Evolutionary conservation across 1,139 yeast species (phyloP).

Genomic region (Hansenula lynferdii): DNA sequence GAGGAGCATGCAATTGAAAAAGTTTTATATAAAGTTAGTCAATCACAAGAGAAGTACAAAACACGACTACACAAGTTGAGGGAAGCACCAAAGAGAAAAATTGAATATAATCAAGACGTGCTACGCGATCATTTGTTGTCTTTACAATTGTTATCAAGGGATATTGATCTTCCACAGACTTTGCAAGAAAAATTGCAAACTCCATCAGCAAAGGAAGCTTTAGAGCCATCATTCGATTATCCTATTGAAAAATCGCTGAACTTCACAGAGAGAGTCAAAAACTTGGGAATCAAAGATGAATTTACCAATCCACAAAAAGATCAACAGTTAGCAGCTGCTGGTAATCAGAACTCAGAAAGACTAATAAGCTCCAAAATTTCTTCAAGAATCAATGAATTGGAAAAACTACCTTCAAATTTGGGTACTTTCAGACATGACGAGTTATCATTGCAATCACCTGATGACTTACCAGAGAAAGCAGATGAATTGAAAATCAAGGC

Average conservation of each 20-base stretch:
- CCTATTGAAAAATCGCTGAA: constrained; percentile 26
- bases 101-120: constrained; percentile 41
- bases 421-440: constrained; percentile 54
- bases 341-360: constrained; percentile 40
- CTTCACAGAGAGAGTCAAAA: constrained; percentile 28
- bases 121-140: constrained; percentile 69
- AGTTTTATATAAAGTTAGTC: constrained; percentile 27
- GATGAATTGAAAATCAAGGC: constrained; percentile 59
- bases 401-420: constrained; percentile 68
- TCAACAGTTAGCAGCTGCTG: constrained; percentile 20
- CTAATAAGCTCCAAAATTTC: constrained; percentile 52
- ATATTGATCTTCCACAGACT: constrained; percentile 65
- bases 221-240: constrained; percentile 13
- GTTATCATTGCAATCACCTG: constrained; percentile 35
- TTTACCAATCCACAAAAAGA: constrained; percentile 26
- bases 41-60: constrained; percentile 32
- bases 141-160: constrained; percentile 70
- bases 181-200: constrained; percentile 7
- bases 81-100: constrained; percentile 19
- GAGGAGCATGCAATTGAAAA: constrained; percentile 29
- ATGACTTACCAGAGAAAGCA: constrained; percentile 32
- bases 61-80: constrained; percentile 27
- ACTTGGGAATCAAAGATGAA: constrained; percentile 27
- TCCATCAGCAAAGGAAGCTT: not conserved
- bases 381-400: constrained; percentile 72